These are phyloP conservation scores for Ajuga reptans DNA, from an alignment of 305 asterid species.

Conservation along the genomic window DNA sequence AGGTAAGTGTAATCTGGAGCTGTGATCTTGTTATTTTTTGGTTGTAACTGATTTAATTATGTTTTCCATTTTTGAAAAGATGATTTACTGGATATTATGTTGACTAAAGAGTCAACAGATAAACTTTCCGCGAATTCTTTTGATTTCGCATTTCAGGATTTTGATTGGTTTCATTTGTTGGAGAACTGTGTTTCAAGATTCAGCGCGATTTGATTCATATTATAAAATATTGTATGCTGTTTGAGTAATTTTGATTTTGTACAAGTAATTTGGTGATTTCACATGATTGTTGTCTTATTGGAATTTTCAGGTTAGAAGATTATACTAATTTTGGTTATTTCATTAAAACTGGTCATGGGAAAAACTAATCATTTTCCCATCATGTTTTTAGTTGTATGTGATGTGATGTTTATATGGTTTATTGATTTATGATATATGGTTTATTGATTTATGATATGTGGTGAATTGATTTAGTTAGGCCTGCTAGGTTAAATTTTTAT, in stretches of 20 bases:
- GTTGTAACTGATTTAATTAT: neutral
- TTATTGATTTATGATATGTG: too few relatives aligned
- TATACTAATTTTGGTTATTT: neutral
- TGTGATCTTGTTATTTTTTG: slow-evolving; percentile 6
- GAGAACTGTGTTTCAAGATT: slow-evolving; percentile 12
- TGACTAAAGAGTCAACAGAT: slow-evolving; percentile 40
- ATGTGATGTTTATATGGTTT: slow-evolving; percentile 3
- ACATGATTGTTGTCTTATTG: slow-evolving; percentile 9
- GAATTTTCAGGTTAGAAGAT: slow-evolving; percentile 7
- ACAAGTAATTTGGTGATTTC: slow-evolving; percentile 11
- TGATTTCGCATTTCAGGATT: slow-evolving; percentile 19
- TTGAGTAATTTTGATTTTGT: neutral
- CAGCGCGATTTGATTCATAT: slow-evolving; percentile 16
- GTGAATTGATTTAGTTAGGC: too few relatives aligned
- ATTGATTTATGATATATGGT: too few relatives aligned
- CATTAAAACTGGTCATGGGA: too few relatives aligned
- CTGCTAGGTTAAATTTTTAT: too few relatives aligned
- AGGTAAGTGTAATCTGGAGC: slow-evolving; percentile 14
- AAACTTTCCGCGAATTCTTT: slow-evolving; percentile 22
- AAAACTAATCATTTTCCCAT: neutral
- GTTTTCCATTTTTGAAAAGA: slow-evolving; percentile 7
- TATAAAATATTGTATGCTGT: neutral
- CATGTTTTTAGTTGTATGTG: neutral
- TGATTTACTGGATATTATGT: slow-evolving; percentile 26
- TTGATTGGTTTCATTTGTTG: slow-evolving; percentile 12